Evolutionary conservation across 2,329 filamentous ascomycete genomes (phyloP), one percentile per base, ranked within the genome.

Genomic region (Diplocarpon mali): DNA sequence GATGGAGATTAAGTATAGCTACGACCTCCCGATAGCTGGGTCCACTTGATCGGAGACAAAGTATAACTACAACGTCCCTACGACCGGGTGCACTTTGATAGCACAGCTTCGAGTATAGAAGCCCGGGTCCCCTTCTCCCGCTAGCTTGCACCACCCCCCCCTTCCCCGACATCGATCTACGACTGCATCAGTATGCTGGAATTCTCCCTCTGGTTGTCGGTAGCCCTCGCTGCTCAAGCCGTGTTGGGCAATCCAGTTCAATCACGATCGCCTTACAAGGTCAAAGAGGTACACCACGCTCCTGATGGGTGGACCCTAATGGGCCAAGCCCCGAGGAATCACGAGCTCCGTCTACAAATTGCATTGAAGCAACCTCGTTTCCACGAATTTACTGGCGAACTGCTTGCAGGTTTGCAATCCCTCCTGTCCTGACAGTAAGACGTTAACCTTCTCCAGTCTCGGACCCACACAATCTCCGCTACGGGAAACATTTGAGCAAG

Each of bases 341-440:
- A 73, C 47, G 61, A 66, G 17, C 67, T 79, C 48, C 62, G 72
- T 37, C 60, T 80, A 40, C 69, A 75, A 39, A 78, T 80, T 55
- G 75, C 70, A 35, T 58, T 80, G 49, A 77, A 73, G 65, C 75
- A 78, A 57, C 65, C 67, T 47, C 69, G 70, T 29, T 75, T 77
- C 46, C 65, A 67, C 8, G 69, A 72, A 51, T 62, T 80, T 20
- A 72, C 78, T 56, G 65, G 67, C 47, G 73, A 77, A 53, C 63
- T 79, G 4, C 66, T 68, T 46, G 68, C 76, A 61, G 67, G 69
- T 71, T 12, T 10, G 30, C 30, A 60, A 51, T 56, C 32, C 15
- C 5, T n/a, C 13, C 13, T 46, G 7, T 40, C 12, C 24, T 46
- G 28, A 24, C 20, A 24, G 7, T 7, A 24, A 24, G 7, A 24